A percentile compares a stretch with the other conserved stretches of the same genome.
Evolutionary conservation across 352 stramenopile genomes (phyloP).

Genomic region (Thalassiosira livingstoniorum): DNA sequence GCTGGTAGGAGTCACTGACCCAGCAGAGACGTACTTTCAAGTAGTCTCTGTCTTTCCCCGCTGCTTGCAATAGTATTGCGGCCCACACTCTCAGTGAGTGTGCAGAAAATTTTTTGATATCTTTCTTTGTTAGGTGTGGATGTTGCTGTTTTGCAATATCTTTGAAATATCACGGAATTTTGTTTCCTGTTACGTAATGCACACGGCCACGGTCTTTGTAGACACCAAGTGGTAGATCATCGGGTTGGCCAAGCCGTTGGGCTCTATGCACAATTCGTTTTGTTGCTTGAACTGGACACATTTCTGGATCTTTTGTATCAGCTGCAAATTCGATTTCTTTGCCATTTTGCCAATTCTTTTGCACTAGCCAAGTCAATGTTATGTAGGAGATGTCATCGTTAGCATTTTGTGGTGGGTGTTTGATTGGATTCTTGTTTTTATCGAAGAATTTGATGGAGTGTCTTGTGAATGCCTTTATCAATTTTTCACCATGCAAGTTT

Average conservation of each 20-base stretch:
- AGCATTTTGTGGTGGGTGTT: background rate
- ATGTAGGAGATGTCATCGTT: background rate
- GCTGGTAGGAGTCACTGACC: constrained; percentile 31
- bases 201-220: constrained; percentile 13
- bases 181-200: constrained; percentile 20
- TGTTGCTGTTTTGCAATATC: background rate
- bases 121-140: constrained; percentile 10
- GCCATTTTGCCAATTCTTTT: constrained; percentile 33
- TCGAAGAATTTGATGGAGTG: constrained; percentile 8
- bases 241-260: constrained; percentile 1
- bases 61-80: constrained; percentile 20
- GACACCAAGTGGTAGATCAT: constrained; percentile 13
- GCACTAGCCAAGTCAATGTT: constrained; percentile 4
- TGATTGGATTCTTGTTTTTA: background rate
- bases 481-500: constrained; percentile 4
- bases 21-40: constrained; percentile 39
- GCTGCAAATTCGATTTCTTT: background rate
- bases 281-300: constrained; percentile 18
- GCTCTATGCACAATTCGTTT: constrained; percentile 20
- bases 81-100: constrained; percentile 41
- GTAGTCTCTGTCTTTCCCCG: constrained; percentile 14
- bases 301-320: background rate
- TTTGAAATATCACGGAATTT: constrained; percentile 3
- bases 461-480: constrained; percentile 17
- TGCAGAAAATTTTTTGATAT: constrained; percentile 13